These are phyloP conservation scores for Toxicodendron radicans DNA, from an alignment of 345 rosid genomes.

Conservation along the genomic window DNA sequence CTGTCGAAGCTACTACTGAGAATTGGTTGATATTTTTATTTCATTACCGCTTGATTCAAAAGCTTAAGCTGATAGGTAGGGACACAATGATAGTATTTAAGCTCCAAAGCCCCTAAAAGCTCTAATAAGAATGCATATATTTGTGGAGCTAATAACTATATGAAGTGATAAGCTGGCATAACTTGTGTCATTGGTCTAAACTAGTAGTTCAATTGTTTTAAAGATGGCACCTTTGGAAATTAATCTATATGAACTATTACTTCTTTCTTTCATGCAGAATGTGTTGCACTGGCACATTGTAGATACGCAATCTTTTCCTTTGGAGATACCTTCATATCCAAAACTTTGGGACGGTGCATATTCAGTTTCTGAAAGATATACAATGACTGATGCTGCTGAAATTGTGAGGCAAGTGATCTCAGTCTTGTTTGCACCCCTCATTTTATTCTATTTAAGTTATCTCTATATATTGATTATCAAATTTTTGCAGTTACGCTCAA, in stretches of 20 bases:
- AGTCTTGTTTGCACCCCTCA: conserved; percentile 7
- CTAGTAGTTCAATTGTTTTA: conserved; percentile 1
- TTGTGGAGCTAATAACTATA: not conserved
- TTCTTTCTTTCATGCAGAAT: conserved; percentile 40
- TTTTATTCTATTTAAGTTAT: not conserved
- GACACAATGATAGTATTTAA: not conserved
- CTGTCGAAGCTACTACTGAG: not conserved
- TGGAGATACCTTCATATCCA: conserved; percentile 75
- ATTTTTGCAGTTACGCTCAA: conserved; percentile 50
- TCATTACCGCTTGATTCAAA: too few species aligned
- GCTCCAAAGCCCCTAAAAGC: not conserved
- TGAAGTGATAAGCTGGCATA: not conserved
- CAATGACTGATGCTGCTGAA: conserved; percentile 62
- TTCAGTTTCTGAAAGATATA: conserved; percentile 53
- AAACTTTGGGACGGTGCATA: conserved; percentile 76
- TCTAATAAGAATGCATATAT: too few species aligned
- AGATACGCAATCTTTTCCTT: conserved; percentile 65
- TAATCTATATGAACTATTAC: conserved; percentile 1
- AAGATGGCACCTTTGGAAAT: not conserved
- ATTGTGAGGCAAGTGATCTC: conserved; percentile 50
- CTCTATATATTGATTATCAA: conserved; percentile 12
- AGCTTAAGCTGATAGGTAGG: too few species aligned
- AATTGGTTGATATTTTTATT: conserved; percentile 2
- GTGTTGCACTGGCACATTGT: conserved; percentile 84
- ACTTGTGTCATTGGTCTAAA: not conserved